Base-by-base conservation (phyloP, 2,329 filamentous ascomycete species). In the Pseudogymnoascus sp. region DNA sequence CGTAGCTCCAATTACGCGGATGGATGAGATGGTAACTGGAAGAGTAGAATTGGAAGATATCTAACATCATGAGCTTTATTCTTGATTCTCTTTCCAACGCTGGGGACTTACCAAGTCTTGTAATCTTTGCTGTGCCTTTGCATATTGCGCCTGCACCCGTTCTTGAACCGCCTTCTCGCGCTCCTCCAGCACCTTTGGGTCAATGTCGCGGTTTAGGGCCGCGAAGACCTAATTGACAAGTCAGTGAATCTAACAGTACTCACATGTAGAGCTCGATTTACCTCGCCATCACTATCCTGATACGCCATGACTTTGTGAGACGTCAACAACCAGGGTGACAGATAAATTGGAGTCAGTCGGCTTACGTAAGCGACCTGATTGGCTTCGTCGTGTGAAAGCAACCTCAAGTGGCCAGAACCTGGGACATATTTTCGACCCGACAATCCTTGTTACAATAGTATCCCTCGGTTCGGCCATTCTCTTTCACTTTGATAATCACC, bases 11-110 rank as follows among this genome's bases (percentile, higher is more conserved):
- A 96, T 85, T 65, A 99, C 81, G 70, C 89, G 86, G 72, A 99
- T 84, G 50, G 91, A 90, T 70, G 90, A 90, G 73, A 99, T 88
- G 13, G 91, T 91, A 70, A 95, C 90, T 42, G 95, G 93, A 64
- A 95, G 85, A 47, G 90, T 90, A 68, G 89, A 88, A 75, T 97
- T 96, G 76, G 89, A 84, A 68, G 86, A 83, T 71, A 96, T 83
- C 89, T 92, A 61, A 13, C 8, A 26, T 8, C 29, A 62, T 40
- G 16, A 56, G 29, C 50, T 56, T 56, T 29, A 7, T 35, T n/a
- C 33, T 26, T 26, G 14, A 24, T 3, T 21, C 13, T 13, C 16
- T 14, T 21, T 21, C 60, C 59, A 33, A 21, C n/a, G 10, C 29
- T 21, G n/a, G 16, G 5, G 16, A 35, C 79, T 65, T 77, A 90